Evolutionary conservation across 2,329 filamentous ascomycete genomes (phyloP).

Genomic region (Aspergillus sp.): DNA sequence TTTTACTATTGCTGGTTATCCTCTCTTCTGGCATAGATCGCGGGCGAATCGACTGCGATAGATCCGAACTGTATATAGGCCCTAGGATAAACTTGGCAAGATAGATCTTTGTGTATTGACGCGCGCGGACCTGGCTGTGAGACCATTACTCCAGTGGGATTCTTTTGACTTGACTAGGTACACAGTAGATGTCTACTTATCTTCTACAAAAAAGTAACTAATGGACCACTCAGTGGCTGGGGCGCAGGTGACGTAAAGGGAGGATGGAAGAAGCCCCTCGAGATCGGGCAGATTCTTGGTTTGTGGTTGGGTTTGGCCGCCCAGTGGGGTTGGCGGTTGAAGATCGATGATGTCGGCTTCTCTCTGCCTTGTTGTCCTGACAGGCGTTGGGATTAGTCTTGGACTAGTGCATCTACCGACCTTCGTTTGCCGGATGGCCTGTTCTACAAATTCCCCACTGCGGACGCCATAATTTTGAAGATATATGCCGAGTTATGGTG

Average conservation of each 20-base stretch:
- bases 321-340: slow-evolving; percentile 2
- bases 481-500: background rate
- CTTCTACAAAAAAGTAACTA: background rate
- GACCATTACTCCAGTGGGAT: background rate
- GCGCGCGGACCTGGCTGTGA: background rate
- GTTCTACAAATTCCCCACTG: background rate
- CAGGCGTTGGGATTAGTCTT: background rate
- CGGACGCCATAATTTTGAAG: background rate
- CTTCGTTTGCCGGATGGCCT: background rate
- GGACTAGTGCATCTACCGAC: too few species aligned
- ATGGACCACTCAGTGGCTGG: too few species aligned
- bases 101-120: slow-evolving; percentile 22
- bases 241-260: slow-evolving; percentile 4
- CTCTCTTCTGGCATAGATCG: slow-evolving; percentile 15
- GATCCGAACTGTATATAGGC: slow-evolving; percentile 29
- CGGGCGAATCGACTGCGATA: slow-evolving; percentile 21
- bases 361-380: background rate
- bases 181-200: background rate
- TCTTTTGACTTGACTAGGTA: background rate
- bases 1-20: slow-evolving; percentile 11
- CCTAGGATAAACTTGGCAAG: slow-evolving; percentile 21
- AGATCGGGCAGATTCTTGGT: background rate
- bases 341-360: slow-evolving; percentile 7
- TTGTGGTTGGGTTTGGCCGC: background rate
- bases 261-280: background rate